Evolutionary conservation across 1,284 basidiomycete genomes (phyloP), one percentile per base, ranked within the genome.

Genomic region (Leucoagaricus sp.): DNA sequence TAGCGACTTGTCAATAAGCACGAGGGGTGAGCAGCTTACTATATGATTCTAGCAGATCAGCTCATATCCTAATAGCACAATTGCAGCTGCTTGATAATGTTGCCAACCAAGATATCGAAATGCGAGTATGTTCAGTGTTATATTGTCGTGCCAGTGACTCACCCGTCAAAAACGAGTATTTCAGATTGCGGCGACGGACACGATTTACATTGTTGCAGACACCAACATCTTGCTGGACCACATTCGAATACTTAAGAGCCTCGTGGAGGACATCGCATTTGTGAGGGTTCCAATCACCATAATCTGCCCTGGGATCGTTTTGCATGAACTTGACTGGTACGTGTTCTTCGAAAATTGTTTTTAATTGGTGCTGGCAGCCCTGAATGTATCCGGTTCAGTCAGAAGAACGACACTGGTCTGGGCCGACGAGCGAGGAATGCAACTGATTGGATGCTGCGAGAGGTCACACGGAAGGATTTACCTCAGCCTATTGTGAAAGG

Each of bases 241-340:
- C 62, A 79, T 89, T 58, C 80, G 85, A 53, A 76, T 81, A 38
- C 69, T 92, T 57, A 76, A 81, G 60, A 77, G 78, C 53, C 89
- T 92, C 64, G 82, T 85, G 46, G 73, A 76, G 7, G 85, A 89
- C 65, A 72, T 84, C 28, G 84, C 87, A 61, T 69, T 65, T 34
- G 64, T 73, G n/a, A 61, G 59, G 1, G 61, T 84, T 23, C 78
- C 82, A 23, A 70, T 89, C 45, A 65, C 81, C 54, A 71, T 91
- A 26, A 72, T 92, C 58, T 78, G 92, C 53, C 90, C 89, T 1
- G 85, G 83, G 15, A 81, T 79, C 7, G 89, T 92, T 15, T 76
- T 91, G 54, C 77, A 82, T 51, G 89, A 92, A 68, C 78, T 92
- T 34, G 90, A 92, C 64, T 75, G 76, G 89, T 89, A 65, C 58